Evolutionary conservation across 345 rosid genomes (phyloP), one percentile per base, ranked within the genome.

Genomic region (Abelmoschus esculentus): DNA sequence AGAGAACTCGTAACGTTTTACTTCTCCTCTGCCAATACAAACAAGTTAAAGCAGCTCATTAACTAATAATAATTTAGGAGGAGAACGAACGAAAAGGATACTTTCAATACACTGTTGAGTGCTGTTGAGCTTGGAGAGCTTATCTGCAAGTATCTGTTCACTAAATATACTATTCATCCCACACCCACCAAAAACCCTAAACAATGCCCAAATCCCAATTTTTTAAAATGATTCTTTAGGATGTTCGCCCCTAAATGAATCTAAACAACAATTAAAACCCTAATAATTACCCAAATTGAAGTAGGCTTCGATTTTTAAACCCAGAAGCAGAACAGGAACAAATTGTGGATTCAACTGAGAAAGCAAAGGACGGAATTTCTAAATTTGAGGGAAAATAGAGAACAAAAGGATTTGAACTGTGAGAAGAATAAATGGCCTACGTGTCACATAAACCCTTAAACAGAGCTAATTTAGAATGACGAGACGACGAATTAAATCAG

Each of bases 61-160:
- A n/a, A 61, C 13, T 34, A 26, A 42, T 19, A 13, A 10, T 10
- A 18, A 62, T 11, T 18, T 18, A 15, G 44, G 11, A 40, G 44
- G 44, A 40, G 44, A 40, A 40, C 8, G 12, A 40, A 61, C 42
- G 68, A 72, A 54, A 76, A 84, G 85, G 88, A 86, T 95, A 95
- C 99, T 91, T 85, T 95, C 98, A 74, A 95, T 95, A 38, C 96
- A 88, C 72, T 91, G 98, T 62, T 95, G 98, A 55, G 96, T 90
- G 90, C 96, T 83, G 79, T 91, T 90, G 86, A 91, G 96, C 93
- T 95, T 90, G 22, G 97, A 85, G 68, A 95, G 99, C 90, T 91
- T 91, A 71, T 95, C 99, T 66, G 88, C 89, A 61, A 95, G 90
- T 80, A 91, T 90, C 87, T 90, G 85, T 78, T 95, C 98, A 65